Conservation (phyloP, 768 basidiomycete genomes). For the Agrocybe praecox region DNA sequence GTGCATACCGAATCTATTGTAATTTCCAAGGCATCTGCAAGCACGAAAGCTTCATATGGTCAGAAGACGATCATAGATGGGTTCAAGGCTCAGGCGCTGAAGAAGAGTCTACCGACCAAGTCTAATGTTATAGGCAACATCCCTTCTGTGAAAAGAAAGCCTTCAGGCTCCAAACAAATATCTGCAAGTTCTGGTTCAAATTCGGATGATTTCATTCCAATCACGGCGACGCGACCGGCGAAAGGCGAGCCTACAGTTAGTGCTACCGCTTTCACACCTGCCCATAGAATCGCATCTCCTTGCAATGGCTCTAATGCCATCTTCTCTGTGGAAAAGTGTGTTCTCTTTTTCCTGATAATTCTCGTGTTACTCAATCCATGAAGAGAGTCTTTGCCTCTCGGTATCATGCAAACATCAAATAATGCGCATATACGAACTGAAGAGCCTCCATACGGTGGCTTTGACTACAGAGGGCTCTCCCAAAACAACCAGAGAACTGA, state of each 20-base stretch:
- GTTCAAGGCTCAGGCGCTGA: constrained; percentile 43
- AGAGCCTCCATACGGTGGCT: not conserved
- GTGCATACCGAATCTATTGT: not conserved
- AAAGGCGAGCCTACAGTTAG: not conserved
- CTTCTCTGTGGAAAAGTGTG: constrained; percentile 1
- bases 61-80: constrained; percentile 42
- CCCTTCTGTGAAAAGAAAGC: not conserved
- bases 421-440: constrained; percentile 14
- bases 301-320: not conserved
- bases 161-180: not conserved
- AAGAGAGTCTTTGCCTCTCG: not conserved
- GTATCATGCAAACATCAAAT: not conserved
- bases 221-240: not conserved
- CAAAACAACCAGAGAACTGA: not conserved
- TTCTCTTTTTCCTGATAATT: not conserved
- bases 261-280: too few species aligned
- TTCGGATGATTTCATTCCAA: not conserved
- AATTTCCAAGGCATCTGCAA: not conserved
- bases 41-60: not conserved
- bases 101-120: constrained; percentile 3
- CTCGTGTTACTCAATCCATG: not conserved
- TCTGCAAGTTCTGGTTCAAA: not conserved
- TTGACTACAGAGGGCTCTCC: not conserved
- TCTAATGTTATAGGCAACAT: not conserved
- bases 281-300: not conserved